These are phyloP conservation scores for Mariannaea sp. DNA, from an alignment of 2,329 filamentous ascomycete genomes.

Conservation along the genomic window DNA sequence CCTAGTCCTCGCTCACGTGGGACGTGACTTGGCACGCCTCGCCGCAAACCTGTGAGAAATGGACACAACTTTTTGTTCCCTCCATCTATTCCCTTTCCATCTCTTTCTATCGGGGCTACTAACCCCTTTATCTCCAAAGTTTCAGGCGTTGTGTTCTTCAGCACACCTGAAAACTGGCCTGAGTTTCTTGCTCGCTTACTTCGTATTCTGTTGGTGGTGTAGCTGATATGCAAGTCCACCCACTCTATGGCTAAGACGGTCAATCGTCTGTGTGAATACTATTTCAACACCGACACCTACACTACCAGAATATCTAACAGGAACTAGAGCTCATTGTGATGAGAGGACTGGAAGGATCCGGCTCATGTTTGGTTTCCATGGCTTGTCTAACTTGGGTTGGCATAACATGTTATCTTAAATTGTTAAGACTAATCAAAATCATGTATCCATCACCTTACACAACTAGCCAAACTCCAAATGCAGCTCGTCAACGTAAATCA, in stretches of 20 bases:
- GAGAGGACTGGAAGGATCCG: neutral
- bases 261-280: neutral
- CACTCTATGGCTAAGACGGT: neutral
- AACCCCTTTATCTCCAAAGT: neutral
- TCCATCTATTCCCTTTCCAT: neutral
- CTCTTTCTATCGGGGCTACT: too few relatives aligned
- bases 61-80: neutral
- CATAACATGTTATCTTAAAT: neutral
- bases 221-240: neutral
- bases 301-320: neutral
- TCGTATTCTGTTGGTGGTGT: neutral
- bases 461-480: too few relatives aligned
- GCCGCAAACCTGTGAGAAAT: neutral
- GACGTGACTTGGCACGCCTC: neutral
- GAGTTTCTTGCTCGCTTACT: neutral
- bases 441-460: too few relatives aligned
- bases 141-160: too few relatives aligned
- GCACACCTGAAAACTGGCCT: neutral
- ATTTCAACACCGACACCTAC: neutral
- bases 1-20: neutral
- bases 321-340: neutral
- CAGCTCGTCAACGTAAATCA: too few relatives aligned
- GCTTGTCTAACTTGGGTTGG: constrained; percentile 4
- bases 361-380: neutral
- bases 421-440: too few relatives aligned